Evolutionary conservation across 2,329 filamentous ascomycete genomes (phyloP).

Genomic region (Fonsecaea pugnacius): DNA sequence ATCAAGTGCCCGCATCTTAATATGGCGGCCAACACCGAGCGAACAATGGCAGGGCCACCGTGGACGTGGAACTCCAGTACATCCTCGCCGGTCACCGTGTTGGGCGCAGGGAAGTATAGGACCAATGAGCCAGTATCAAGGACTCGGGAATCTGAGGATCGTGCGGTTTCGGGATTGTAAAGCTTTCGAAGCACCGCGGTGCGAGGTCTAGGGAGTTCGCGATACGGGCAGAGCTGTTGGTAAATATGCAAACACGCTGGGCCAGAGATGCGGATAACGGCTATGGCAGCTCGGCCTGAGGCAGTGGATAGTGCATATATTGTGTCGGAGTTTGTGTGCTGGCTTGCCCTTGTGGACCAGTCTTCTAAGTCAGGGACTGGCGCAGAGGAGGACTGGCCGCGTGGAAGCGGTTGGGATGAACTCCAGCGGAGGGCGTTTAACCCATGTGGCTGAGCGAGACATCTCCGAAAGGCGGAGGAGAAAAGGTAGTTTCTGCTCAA

Average conservation of each 20-base stretch:
- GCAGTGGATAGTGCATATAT: conserved; percentile 94
- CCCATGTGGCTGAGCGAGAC: not conserved
- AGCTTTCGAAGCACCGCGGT: conserved; percentile 75
- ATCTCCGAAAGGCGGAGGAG: not conserved
- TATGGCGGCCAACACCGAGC: conserved; percentile 80
- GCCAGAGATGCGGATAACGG: conserved; percentile 85
- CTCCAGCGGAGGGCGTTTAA: not conserved
- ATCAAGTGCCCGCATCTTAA: conserved; percentile 46
- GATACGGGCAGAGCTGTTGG: conserved; percentile 62
- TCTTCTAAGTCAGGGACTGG: conserved; percentile 6
- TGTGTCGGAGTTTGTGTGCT: conserved; percentile 52
- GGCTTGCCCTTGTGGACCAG: conserved; percentile 9
- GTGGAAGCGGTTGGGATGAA: not conserved
- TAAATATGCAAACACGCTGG: conserved; percentile 73
- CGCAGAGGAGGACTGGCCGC: conserved; percentile 22
- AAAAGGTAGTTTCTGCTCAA: not conserved
- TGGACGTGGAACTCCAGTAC: conserved; percentile 94
- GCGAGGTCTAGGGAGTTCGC: conserved; percentile 61
- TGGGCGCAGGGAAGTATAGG: conserved; percentile 78
- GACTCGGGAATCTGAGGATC: conserved; percentile 47
- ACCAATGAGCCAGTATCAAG: conserved; percentile 80
- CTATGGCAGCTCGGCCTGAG: conserved; percentile 83
- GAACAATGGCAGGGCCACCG: conserved; percentile 85
- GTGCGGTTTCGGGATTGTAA: conserved; percentile 59
- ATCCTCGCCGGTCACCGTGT: conserved; percentile 89